These are phyloP conservation scores for Diospyros kaki DNA, from an alignment of 148 eudicot genomes.

Conservation along the genomic window DNA sequence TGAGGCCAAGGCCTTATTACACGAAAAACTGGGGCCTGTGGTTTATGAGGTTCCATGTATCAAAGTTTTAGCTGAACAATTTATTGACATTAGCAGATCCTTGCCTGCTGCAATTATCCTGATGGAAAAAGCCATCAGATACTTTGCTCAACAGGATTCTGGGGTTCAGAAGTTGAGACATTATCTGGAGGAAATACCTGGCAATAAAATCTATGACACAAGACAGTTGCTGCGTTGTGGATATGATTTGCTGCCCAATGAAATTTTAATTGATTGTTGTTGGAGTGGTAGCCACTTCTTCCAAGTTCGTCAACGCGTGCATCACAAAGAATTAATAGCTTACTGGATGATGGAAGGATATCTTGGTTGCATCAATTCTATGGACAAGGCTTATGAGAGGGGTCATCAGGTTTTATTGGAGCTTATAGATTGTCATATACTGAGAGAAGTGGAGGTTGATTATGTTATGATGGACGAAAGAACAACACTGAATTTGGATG, in stretches of 20 bases:
- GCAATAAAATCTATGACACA: neutral
- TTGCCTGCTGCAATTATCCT: constrained; percentile 14
- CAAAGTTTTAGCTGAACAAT: neutral
- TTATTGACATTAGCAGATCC: neutral
- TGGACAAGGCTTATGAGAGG: constrained; percentile 22
- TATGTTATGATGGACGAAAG: constrained; percentile 14
- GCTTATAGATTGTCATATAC: constrained; percentile 24
- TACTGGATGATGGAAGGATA: constrained; percentile 45
- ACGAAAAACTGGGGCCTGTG: neutral
- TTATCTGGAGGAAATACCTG: constrained; percentile 13
- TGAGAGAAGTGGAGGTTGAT: constrained; percentile 25
- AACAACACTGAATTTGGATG: no score
- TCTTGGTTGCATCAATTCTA: constrained; percentile 19
- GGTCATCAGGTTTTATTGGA: constrained; percentile 29
- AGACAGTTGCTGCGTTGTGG: constrained; percentile 9
- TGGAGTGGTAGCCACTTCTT: constrained; percentile 11
- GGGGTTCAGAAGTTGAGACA: neutral
- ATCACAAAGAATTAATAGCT: constrained; percentile 30
- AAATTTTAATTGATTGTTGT: constrained; percentile 14
- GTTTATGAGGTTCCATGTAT: neutral
- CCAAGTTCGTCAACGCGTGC: neutral
- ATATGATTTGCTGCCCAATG: constrained; percentile 6
- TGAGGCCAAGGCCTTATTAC: neutral
- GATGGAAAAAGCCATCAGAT: constrained; percentile 20
- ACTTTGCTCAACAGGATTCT: neutral